Conservation (phyloP, 2,329 filamentous ascomycete genomes). For the Fusarium buharicum region DNA sequence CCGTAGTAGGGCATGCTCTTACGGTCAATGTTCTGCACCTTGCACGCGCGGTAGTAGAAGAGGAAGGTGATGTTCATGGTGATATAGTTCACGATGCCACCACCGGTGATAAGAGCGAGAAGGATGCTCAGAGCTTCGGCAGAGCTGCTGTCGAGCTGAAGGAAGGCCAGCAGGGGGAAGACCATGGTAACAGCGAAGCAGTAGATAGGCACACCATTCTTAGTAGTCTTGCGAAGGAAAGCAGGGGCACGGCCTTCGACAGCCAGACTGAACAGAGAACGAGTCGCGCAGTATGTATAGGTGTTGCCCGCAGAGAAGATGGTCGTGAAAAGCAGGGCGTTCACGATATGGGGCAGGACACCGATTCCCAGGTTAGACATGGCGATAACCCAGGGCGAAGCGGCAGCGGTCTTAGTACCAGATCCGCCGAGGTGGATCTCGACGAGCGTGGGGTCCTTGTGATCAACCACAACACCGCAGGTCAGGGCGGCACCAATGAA, state of each 20-base stretch:
- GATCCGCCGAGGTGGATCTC: slow-evolving; percentile 12
- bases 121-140: slow-evolving; percentile 57
- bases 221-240: slow-evolving; percentile 64
- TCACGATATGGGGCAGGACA: slow-evolving; percentile 61
- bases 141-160: slow-evolving; percentile 56
- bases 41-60: slow-evolving; percentile 65
- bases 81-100: slow-evolving; percentile 62
- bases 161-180: slow-evolving; percentile 59
- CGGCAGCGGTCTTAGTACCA: slow-evolving; percentile 13
- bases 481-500: slow-evolving; percentile 67
- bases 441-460: slow-evolving; percentile 18
- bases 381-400: slow-evolving; percentile 38
- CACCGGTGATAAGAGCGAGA: slow-evolving; percentile 58
- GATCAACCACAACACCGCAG: slow-evolving; percentile 26
- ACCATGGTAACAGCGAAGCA: slow-evolving; percentile 60
- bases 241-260: slow-evolving; percentile 62
- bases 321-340: slow-evolving; percentile 58
- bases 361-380: slow-evolving; percentile 48
- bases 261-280: slow-evolving; percentile 66
- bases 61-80: slow-evolving; percentile 67
- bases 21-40: slow-evolving; percentile 58
- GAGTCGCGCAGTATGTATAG: slow-evolving; percentile 57
- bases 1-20: slow-evolving; percentile 62
- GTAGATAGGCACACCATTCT: slow-evolving; percentile 64
- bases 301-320: slow-evolving; percentile 56